phyloP scores from a whole-genome alignment of 352 stramenopile species.

The Phytopythium oedochilum region DNA sequence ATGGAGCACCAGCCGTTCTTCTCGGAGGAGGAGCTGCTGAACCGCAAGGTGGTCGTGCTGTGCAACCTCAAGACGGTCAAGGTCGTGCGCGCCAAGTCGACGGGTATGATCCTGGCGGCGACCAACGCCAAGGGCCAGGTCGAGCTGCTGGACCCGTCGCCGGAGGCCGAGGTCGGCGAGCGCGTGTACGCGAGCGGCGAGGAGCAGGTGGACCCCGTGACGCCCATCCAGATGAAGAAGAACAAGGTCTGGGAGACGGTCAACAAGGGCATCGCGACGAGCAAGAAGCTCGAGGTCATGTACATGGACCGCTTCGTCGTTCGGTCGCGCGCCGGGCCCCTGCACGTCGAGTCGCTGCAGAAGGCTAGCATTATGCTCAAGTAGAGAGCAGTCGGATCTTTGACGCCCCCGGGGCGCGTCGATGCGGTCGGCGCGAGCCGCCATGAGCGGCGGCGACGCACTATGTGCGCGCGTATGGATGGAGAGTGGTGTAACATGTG shows the following conservation, averaged over 20 bases:
- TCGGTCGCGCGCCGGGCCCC: conserved; percentile 43
- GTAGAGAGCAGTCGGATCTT: conserved; percentile 2
- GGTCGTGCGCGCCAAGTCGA: conserved; percentile 55
- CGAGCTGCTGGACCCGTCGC: conserved; percentile 58
- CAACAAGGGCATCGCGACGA: conserved; percentile 72
- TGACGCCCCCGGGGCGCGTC: not conserved
- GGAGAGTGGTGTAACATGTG: conserved; percentile 4
- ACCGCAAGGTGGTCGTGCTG: conserved; percentile 65
- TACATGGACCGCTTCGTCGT: conserved; percentile 60
- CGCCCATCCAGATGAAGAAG: conserved; percentile 82
- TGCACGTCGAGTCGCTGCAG: conserved; percentile 60
- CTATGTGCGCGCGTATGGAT: not conserved
- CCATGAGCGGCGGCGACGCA: no score
- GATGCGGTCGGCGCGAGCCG: not conserved
- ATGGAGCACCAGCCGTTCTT: conserved; percentile 75
- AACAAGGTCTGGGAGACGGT: conserved; percentile 80
- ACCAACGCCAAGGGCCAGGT: conserved; percentile 48
- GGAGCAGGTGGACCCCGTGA: conserved; percentile 64
- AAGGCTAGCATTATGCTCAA: conserved; percentile 36
- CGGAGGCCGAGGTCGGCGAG: conserved; percentile 63
- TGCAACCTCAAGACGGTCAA: conserved; percentile 81
- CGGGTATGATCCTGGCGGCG: conserved; percentile 51
- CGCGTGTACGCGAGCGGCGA: conserved; percentile 70
- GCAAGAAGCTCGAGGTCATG: conserved; percentile 71
- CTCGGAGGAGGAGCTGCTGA: conserved; percentile 66